Conservation (phyloP, 352 stramenopile species). For the Globisporangium cylindrosporum region DNA sequence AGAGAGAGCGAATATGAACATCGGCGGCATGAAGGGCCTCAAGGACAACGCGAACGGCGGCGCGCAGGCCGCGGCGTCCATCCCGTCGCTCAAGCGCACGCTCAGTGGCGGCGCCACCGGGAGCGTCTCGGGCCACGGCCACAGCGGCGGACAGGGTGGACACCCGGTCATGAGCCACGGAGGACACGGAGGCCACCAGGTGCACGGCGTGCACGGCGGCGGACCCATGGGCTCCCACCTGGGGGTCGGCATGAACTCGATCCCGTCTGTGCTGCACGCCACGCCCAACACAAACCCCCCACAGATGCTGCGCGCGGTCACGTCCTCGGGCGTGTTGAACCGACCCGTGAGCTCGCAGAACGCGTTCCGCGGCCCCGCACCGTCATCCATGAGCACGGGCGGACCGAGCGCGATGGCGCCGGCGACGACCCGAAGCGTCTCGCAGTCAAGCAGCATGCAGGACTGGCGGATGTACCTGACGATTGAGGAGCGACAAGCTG, state of each 20-base stretch:
- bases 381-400: conserved; percentile 15
- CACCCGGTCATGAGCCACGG: conserved; percentile 26
- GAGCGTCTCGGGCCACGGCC: conserved; percentile 19
- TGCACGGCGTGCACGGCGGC: background rate
- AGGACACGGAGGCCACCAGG: conserved; percentile 14
- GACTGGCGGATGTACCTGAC: conserved; percentile 90
- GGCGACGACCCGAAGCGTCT: conserved; percentile 51
- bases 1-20: conserved; percentile 47
- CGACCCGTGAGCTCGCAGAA: conserved; percentile 33
- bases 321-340: conserved; percentile 79
- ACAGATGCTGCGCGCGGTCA: conserved; percentile 83
- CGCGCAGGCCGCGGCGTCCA: conserved; percentile 40
- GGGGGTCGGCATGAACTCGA: conserved; percentile 69
- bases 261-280: conserved; percentile 76
- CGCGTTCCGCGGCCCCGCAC: conserved; percentile 25
- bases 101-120: conserved; percentile 60
- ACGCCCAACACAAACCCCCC: conserved; percentile 64
- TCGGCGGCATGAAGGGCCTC: conserved; percentile 70
- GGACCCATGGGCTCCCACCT: conserved; percentile 30
- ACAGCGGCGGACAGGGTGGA: conserved; percentile 17
- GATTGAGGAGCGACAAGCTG: conserved; percentile 87
- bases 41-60: conserved; percentile 55
- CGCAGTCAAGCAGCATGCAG: conserved; percentile 66
- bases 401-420: conserved; percentile 21
- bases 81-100: conserved; percentile 85